Base-by-base conservation (phyloP, 2,329 filamentous ascomycete species). In the Ceratocystiopsis minuta region DNA sequence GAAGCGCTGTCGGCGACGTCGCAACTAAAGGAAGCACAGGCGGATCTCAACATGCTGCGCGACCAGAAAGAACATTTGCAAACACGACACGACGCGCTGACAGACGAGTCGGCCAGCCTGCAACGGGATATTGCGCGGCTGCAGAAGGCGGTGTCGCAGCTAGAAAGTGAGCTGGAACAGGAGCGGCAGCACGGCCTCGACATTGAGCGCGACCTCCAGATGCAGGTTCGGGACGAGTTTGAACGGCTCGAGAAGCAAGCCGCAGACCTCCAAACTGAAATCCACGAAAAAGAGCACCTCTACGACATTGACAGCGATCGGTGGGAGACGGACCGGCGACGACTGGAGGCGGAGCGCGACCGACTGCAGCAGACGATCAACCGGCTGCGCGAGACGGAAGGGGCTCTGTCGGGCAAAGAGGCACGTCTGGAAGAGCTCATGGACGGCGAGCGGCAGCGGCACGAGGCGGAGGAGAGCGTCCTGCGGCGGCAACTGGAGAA, bases 401-500 rank as follows among this genome's bases (percentile, higher is more conserved):
- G 78, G 15, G 74, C 67, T 13, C 60, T 83, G 28, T 78, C 78
- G 16, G 68, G 69, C 47, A 80, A 79, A 54, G 80, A 85, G 52
- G 65, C 65, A 17, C 78, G 68, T 53, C 60, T 85, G 16, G 74
- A 81, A 53, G 69, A 78, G 51, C 74, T 75, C 4, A 64, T 86
- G 13, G 68, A 79, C 47, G 80, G 72, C 52, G 81, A 87, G 53
- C 70, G 71, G 38, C 71, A 83, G 47, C 75, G 81, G 18, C 78
- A 90, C 52, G 68, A 69, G 48, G 74, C 70, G 43, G 80, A 88
- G 51, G 80, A 88, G 54, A 71, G 71, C 12, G 61, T 77, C 9
- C 63, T 93, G 40, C 72, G 66, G 46, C 68, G 72, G n/a, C 82
- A 90, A 55, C 74, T 93, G 40, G 72, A 80, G 38, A 78, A 80